A percentile compares a stretch with the other conserved stretches of the same genome.
Evolutionary conservation across 306 rosid species (phyloP).

Genomic region (Medicago ruthenica): DNA sequence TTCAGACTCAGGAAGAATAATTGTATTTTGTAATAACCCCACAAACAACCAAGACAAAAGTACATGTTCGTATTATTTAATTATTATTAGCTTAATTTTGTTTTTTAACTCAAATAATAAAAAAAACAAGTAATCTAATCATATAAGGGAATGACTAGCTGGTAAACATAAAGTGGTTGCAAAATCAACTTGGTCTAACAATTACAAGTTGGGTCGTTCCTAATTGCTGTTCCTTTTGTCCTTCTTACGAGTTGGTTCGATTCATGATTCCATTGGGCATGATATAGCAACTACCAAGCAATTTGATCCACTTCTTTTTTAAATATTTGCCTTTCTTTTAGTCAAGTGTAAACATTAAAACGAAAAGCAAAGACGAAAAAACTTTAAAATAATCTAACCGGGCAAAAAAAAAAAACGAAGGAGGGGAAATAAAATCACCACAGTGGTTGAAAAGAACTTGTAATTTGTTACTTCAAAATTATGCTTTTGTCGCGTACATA

Average conservation of each 20-base stretch:
- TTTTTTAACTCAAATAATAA: conserved; percentile 11
- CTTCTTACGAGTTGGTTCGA: conserved; percentile 31
- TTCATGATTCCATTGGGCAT: conserved; percentile 16
- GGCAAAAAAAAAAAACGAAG: no score
- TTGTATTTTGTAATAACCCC: conserved; percentile 10
- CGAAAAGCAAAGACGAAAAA: no score
- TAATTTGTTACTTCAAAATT: no score
- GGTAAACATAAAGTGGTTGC: conserved; percentile 7
- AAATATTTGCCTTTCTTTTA: neutral
- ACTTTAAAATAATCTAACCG: no score
- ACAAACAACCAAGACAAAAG: conserved; percentile 15
- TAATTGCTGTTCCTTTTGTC: conserved; percentile 33
- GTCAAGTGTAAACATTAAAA: no score
- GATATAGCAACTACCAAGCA: conserved; percentile 23
- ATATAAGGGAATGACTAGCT: neutral
- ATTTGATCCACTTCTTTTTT: conserved; percentile 3
- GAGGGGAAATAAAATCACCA: no score
- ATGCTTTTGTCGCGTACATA: no score
- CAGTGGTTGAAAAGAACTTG: no score
- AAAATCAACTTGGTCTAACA: conserved; percentile 37
- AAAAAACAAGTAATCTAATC: conserved; percentile 3
- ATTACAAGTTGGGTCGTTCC: conserved; percentile 37
- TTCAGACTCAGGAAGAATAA: neutral
- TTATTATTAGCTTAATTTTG: neutral
- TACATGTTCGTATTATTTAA: neutral